A percentile compares a stretch with the other conserved stretches of the same genome.
Conservation (phyloP, 2,329 filamentous ascomycete genomes). For the Colletotrichum gigasporum region DNA sequence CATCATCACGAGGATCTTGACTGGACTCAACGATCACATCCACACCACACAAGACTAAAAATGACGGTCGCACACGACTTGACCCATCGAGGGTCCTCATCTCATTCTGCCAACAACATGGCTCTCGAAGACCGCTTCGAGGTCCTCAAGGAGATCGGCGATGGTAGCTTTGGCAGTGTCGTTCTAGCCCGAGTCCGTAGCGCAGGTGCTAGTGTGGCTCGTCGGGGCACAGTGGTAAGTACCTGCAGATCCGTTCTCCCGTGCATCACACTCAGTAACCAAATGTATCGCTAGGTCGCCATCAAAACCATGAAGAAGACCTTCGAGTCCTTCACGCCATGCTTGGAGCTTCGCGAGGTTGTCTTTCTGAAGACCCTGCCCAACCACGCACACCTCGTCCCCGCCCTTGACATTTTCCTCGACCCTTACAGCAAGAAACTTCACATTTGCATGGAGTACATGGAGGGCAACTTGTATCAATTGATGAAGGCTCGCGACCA, state of each 20-base stretch:
- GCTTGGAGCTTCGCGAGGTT: slow-evolving; percentile 93
- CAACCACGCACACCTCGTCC: slow-evolving; percentile 90
- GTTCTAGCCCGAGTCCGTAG: slow-evolving; percentile 90
- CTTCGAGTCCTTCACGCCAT: slow-evolving; percentile 90
- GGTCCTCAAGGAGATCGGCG: slow-evolving; percentile 96
- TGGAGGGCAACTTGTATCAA: slow-evolving; percentile 99
- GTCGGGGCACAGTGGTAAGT: slow-evolving; percentile 91
- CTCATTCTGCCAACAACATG: slow-evolving; percentile 60
- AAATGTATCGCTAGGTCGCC: slow-evolving; percentile 72
- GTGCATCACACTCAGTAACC: slow-evolving; percentile 11
- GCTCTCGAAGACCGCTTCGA: slow-evolving; percentile 94
- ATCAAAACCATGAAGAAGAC: slow-evolving; percentile 99
- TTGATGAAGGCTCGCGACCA: slow-evolving; percentile 98
- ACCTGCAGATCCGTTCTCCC: slow-evolving; percentile 8
- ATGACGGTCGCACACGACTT: slow-evolving; percentile 84
- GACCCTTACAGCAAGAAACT: slow-evolving; percentile 96
- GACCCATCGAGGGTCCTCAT: slow-evolving; percentile 72
- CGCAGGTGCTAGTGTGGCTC: slow-evolving; percentile 87
- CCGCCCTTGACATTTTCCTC: slow-evolving; percentile 96
- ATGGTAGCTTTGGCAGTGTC: slow-evolving; percentile 98
- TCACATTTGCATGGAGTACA: slow-evolving; percentile 99
- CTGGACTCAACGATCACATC: slow-evolving; percentile 33
- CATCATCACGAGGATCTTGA: slow-evolving; percentile 31
- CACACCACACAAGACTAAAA: slow-evolving; percentile 41
- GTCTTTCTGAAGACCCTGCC: slow-evolving; percentile 94